Conservation (phyloP, 345 rosid species). For the Dipteronia dyeriana region DNA sequence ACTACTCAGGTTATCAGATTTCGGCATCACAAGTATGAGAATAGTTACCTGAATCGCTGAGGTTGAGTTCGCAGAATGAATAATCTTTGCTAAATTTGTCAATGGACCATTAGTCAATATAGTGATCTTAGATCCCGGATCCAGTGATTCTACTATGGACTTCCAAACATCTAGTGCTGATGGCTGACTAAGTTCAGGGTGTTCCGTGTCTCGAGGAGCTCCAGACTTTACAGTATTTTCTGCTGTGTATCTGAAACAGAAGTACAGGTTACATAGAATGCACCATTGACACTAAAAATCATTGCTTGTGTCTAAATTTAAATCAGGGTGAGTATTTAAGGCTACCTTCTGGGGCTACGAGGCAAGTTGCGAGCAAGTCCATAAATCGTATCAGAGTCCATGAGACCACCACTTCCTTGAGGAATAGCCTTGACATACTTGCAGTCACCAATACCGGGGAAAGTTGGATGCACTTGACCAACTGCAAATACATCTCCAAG, state of each 20-base stretch:
- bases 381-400: constrained; percentile 86
- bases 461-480: constrained; percentile 58
- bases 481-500: constrained; percentile 65
- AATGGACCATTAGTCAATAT: constrained; percentile 80
- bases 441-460: constrained; percentile 68
- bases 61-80: constrained; percentile 35
- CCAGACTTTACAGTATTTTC: constrained; percentile 59
- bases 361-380: constrained; percentile 86
- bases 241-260: constrained; percentile 63
- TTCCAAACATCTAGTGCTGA: constrained; percentile 74
- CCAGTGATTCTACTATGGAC: constrained; percentile 37
- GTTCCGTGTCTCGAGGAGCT: constrained; percentile 75
- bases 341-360: constrained; percentile 79
- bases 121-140: constrained; percentile 57
- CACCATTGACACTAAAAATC: too few relatives aligned
- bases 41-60: constrained; percentile 58
- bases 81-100: constrained; percentile 71
- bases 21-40: background rate
- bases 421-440: constrained; percentile 73
- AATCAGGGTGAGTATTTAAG: background rate
- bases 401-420: constrained; percentile 78
- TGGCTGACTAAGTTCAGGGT: constrained; percentile 74
- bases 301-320: background rate
- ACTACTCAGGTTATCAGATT: background rate
- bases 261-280: background rate